Base-by-base conservation (phyloP, 441 rosid species). In the Rhodomyrtus psidioides region DNA sequence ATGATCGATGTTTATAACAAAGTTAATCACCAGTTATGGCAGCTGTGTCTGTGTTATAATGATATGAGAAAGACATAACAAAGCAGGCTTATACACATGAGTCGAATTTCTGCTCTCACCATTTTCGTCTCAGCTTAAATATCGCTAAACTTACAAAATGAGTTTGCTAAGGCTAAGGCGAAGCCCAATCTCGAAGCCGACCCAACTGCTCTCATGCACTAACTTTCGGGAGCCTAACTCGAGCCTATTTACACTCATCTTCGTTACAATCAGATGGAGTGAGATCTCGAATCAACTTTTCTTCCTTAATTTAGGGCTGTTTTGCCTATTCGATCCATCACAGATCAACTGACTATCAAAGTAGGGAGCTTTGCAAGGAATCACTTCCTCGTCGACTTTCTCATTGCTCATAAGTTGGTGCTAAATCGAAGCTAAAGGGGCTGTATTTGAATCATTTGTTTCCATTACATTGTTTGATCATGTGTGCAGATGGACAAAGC, bases 401-500 rank as follows among this genome's bases (percentile, higher is more conserved):
- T 65, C 46, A 34, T 34, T 51, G 12, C 14, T 51, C 53, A 51
- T 51, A 4, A 55, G 12, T 55, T 55, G 58, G 26, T 54, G 58
- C 58, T 23, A 55, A 55, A 21, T 55, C 26, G 4, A 55, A 8
- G 58, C 58, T 23, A 9, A 65, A 65, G 79, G 49, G 23, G 5
- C 79, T 10, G 5, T 34, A 49, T 65, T 65, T 39, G 15, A 65
- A 65, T 34, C 49, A 65, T 34, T 34, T 34, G 10, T 65, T 21
- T 2, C 26, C 79, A 39, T 65, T 65, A 34, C 79, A 34, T 65
- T 65, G 79, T 34, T 65, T 34, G 49, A 65, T 65, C 53, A 9
- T 62, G 17, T 34, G 55, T 70, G 44, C 91, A 97, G 99, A 90
- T 97, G 92, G 99, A 97, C 92, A 97, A 97, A 89, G 99, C 99